phyloP scores from a whole-genome alignment of 2,329 filamentous ascomycete genomes.

The Pseudogymnoascus sp. region DNA sequence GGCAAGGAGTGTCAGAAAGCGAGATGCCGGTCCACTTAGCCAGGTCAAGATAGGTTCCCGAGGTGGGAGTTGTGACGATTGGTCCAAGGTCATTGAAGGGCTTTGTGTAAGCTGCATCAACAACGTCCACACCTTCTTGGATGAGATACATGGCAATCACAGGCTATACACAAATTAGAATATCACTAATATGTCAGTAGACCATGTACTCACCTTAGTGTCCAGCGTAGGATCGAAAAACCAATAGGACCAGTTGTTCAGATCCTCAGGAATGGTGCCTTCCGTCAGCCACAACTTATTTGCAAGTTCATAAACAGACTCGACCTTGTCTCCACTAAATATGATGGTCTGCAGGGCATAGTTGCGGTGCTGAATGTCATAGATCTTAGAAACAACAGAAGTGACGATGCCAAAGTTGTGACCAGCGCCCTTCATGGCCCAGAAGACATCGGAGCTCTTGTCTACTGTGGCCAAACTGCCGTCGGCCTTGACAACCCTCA shows the following conservation, averaged over 20 bases:
- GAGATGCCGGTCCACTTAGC: slow-evolving; percentile 36
- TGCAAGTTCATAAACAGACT: slow-evolving; percentile 37
- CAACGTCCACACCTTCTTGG: slow-evolving; percentile 34
- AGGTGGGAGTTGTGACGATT: slow-evolving; percentile 24
- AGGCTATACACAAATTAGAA: slow-evolving; percentile 24
- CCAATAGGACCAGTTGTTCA: slow-evolving; percentile 45
- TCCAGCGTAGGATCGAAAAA: slow-evolving; percentile 34
- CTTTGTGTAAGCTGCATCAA: slow-evolving; percentile 34
- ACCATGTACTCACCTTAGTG: slow-evolving; percentile 30
- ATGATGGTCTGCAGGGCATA: slow-evolving; percentile 36
- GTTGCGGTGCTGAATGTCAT: slow-evolving; percentile 31
- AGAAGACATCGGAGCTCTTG: slow-evolving; percentile 43
- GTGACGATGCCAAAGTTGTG: slow-evolving; percentile 53
- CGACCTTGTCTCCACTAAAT: slow-evolving; percentile 42
- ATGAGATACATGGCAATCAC: slow-evolving; percentile 36
- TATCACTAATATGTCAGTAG: slow-evolving; percentile 11
- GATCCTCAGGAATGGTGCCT: slow-evolving; percentile 35
- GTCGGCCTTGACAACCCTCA: slow-evolving; percentile 41
- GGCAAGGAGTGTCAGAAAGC: slow-evolving; percentile 29
- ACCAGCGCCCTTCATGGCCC: slow-evolving; percentile 48
- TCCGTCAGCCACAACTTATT: slow-evolving; percentile 38
- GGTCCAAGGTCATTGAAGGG: slow-evolving; percentile 38
- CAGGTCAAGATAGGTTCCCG: slow-evolving; percentile 40
- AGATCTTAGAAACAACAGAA: slow-evolving; percentile 38
- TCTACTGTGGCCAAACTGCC: slow-evolving; percentile 39